A percentile compares a stretch with the other conserved stretches of the same genome.
Evolutionary conservation across 306 rosid genomes (phyloP).

Genomic region (Medicago ruthenica): DNA sequence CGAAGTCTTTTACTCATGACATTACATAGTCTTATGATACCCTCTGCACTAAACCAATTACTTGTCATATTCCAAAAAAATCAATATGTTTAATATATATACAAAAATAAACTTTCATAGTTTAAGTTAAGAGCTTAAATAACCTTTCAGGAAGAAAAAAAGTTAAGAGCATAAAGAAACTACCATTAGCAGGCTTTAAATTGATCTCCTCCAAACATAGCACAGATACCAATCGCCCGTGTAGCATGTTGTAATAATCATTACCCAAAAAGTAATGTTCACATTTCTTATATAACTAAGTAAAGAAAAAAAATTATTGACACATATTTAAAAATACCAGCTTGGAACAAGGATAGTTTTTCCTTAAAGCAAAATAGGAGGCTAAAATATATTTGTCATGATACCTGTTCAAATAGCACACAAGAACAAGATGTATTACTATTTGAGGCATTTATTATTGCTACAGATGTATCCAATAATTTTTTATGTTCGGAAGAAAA

Average conservation of each 20-base stretch:
- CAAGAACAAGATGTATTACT: neutral
- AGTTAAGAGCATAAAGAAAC: slow-evolving; percentile 6
- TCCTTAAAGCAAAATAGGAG: neutral
- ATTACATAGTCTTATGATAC: slow-evolving; percentile 4
- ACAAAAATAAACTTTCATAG: neutral
- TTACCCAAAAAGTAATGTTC: slow-evolving; percentile 9
- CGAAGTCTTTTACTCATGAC: neutral
- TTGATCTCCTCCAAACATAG: neutral
- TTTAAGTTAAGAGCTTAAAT: slow-evolving; percentile 13
- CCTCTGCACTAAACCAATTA: slow-evolving; percentile 21
- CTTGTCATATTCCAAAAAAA: neutral
- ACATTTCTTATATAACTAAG: neutral
- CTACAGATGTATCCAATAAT: no score
- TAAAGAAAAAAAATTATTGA: slow-evolving; percentile 16
- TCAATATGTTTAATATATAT: neutral
- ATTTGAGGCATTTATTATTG: neutral
- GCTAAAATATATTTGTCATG: neutral
- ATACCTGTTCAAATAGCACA: slow-evolving; percentile 34
- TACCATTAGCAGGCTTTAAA: slow-evolving; percentile 36
- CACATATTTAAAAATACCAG: slow-evolving; percentile 33
- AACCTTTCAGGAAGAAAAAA: neutral
- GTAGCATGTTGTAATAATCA: slow-evolving; percentile 38
- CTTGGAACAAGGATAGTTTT: neutral
- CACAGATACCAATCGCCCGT: slow-evolving; percentile 43
- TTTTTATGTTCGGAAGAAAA: no score